These are phyloP conservation scores for bread wheat (Triticum aestivum) DNA, from an alignment of 176 grass and related monocot genomes.

Conservation along the genomic window IWGSC_CS_RefSeq_v2.1 NC_057801.1:745828596-745829095, in stretches of 20 bases:
- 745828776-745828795: slow-evolving; percentile 22
- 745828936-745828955: neutral
- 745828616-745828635: too few relatives aligned
- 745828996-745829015: slow-evolving; percentile 19
- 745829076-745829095: slow-evolving; percentile 47
- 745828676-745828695: neutral
- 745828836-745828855: slow-evolving; percentile 25
- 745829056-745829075: slow-evolving; percentile 32
- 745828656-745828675: neutral
- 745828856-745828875: slow-evolving; percentile 30
- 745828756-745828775: slow-evolving; percentile 13
- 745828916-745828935: too few relatives aligned
- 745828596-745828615: too few relatives aligned
- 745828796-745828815: slow-evolving; percentile 28
- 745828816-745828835: slow-evolving; percentile 18
- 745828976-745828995: neutral
- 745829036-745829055: slow-evolving; percentile 19
- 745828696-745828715: neutral
- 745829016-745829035: neutral
- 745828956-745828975: too few relatives aligned
- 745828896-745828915: too few relatives aligned
- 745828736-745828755: neutral
- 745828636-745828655: neutral
- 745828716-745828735: neutral
- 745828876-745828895: too few relatives aligned